Base-by-base conservation (phyloP, 805 yeast species). In the Suhomyces xylopsoci region DNA sequence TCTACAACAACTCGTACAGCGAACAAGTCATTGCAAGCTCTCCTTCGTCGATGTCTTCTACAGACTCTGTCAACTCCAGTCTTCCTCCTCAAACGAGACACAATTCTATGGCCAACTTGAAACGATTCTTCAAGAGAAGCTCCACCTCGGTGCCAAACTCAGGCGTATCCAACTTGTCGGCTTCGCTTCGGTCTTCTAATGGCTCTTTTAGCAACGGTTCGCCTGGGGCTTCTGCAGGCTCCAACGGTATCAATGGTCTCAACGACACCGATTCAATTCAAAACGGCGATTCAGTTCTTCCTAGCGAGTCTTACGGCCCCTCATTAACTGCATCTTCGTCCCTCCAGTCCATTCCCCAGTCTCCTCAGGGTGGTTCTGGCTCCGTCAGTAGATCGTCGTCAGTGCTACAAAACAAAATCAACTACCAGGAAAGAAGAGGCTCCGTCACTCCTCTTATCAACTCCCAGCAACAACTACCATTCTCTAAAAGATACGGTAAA, bases 21-120 rank as follows among this genome's bases (percentile, higher is more conserved):
- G 74, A 62, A 43, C 68, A 56, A 48, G 59, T 56, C 50, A 51
- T 63, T 44, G 57, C 69, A 50, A 61, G 69, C 49, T 58, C 73
- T 34, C 60, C 71, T 40, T 65, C 70, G 28, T 57, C 61, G 17
- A 49, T 55, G 40, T 57, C 61, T 5, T 66, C 81, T 55, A 56
- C 70, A 55, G 77, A 74, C 32, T 75, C 77, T 44, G 60, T 62
- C 47, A 51, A 48, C 25, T 57, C 62, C 20, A 45, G 34, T 7
- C 49, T 42, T 26, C 55, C 54, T 10, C 69, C 79, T 9, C 74
- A 71, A 48, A 72, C 87, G 2, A 79, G 87, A 55, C 92, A 87
- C 66, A 84, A 88, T 45, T 87, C 92, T 7, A 87, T 88, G 85
- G 91, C 88, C 15, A 88, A 87, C 65, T 68, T 88, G 61, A 84